Conservation (phyloP, 1,284 basidiomycete species). For the Irpex lacteus region DNA sequence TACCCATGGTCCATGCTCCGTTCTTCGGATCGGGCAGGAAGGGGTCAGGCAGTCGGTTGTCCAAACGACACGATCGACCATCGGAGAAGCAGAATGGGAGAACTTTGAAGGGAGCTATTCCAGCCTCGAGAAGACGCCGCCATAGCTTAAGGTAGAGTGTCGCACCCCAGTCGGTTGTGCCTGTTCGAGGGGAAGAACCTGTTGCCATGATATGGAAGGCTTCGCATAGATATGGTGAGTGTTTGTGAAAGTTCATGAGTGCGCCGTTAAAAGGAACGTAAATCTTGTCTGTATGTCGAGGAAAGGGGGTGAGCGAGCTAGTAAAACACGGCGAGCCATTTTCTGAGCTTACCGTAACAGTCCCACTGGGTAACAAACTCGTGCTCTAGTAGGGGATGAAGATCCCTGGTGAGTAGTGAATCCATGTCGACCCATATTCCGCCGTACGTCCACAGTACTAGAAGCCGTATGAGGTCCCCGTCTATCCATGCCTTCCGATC, state of each 20-base stretch:
- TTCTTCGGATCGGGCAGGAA: slow-evolving; percentile 63
- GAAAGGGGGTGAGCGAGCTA: too few relatives aligned
- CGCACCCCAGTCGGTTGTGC: slow-evolving; percentile 90
- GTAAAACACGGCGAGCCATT: too few relatives aligned
- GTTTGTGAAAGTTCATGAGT: slow-evolving; percentile 84
- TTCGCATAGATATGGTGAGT: slow-evolving; percentile 93
- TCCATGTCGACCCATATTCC: slow-evolving; percentile 98
- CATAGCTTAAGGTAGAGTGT: slow-evolving; percentile 86
- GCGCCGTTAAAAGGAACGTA: slow-evolving; percentile 90
- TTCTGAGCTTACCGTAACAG: slow-evolving; percentile 75
- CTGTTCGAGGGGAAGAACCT: slow-evolving; percentile 68
- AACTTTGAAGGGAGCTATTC: slow-evolving; percentile 82
- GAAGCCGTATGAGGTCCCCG: slow-evolving; percentile 81
- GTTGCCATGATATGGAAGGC: slow-evolving; percentile 87
- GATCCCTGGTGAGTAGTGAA: slow-evolving; percentile 79
- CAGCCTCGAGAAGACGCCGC: slow-evolving; percentile 71
- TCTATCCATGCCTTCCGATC: slow-evolving; percentile 91
- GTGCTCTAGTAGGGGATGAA: slow-evolving; percentile 81
- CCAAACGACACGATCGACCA: slow-evolving; percentile 82
- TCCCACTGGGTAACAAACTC: slow-evolving; percentile 98
- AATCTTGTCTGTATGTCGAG: slow-evolving; percentile 62
- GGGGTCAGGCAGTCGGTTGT: slow-evolving; percentile 89
- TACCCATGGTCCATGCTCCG: slow-evolving; percentile 55
- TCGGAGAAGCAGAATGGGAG: slow-evolving; percentile 94
- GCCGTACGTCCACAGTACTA: slow-evolving; percentile 87